A percentile compares a stretch with the other conserved stretches of the same genome.
phyloP scores from a whole-genome alignment of 176 grass and related monocot genomes.

The Elymus sibiricus region DNA sequence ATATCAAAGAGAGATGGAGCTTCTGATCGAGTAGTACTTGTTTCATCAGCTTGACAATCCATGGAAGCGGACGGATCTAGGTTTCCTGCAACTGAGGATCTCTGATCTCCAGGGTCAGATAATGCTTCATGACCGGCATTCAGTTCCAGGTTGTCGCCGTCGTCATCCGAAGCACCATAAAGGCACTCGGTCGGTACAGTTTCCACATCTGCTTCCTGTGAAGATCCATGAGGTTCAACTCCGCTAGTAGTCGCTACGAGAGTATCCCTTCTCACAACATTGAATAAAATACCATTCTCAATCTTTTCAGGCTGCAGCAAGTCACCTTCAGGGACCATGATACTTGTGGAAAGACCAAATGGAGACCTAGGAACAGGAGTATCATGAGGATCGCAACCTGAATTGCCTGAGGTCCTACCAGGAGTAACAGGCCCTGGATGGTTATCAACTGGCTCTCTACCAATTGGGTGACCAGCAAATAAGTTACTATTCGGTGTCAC shows the following conservation, averaged over 20 bases:
- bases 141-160: conserved; percentile 5
- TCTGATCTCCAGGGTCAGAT: neutral
- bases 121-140: conserved; percentile 10
- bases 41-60: conserved; percentile 1
- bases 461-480: conserved; percentile 29
- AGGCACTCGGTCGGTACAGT: conserved; percentile 55
- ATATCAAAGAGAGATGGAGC: conserved; percentile 42
- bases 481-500: conserved; percentile 32
- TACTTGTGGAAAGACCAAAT: conserved; percentile 45
- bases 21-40: conserved; percentile 12
- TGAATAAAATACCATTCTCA: conserved; percentile 90
- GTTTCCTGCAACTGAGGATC: conserved; percentile 15
- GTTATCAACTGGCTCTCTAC: conserved; percentile 28
- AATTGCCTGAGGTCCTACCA: conserved; percentile 53
- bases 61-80: neutral
- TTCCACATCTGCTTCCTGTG: conserved; percentile 64
- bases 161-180: conserved; percentile 54
- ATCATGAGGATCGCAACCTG: conserved; percentile 41
- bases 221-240: conserved; percentile 30
- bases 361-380: conserved; percentile 22
- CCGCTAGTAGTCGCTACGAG: conserved; percentile 37
- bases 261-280: conserved; percentile 76
- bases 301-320: conserved; percentile 86
- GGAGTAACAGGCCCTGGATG: conserved; percentile 24
- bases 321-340: conserved; percentile 89